These are phyloP conservation scores for Mortierella polycephala DNA, from an alignment of 371 early-diverging fungal genomes.

Conservation along the genomic window DNA sequence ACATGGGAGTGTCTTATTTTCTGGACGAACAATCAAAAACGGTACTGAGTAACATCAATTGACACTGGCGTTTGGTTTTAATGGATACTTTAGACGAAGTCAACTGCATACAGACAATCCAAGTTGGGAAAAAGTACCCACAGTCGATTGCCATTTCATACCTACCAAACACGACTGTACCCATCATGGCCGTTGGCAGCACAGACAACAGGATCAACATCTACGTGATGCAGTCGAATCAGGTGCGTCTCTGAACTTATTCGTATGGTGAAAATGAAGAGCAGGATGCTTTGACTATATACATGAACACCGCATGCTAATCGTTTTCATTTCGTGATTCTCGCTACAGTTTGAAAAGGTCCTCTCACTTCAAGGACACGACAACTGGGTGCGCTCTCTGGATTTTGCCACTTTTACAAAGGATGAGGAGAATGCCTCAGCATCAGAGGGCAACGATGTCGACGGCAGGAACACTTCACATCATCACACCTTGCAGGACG, in stretches of 20 bases:
- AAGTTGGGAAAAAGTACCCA: constrained; percentile 76
- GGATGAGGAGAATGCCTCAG: constrained; percentile 32
- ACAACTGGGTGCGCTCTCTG: constrained; percentile 92
- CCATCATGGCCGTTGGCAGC: constrained; percentile 43
- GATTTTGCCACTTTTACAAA: constrained; percentile 76
- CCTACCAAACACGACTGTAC: constrained; percentile 69
- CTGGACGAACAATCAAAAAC: background rate
- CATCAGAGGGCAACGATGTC: background rate
- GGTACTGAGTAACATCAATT: too few species aligned
- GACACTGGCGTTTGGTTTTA: background rate
- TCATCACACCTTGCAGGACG: constrained; percentile 68
- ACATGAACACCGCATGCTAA: background rate
- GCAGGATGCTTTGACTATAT: background rate
- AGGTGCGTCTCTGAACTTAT: constrained; percentile 12
- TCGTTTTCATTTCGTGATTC: background rate
- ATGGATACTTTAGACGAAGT: constrained; percentile 56
- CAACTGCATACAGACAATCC: constrained; percentile 73
- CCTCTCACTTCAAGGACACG: constrained; percentile 85
- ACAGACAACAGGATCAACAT: constrained; percentile 53
- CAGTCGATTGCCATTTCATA: constrained; percentile 77
- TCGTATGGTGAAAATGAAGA: background rate
- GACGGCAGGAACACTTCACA: constrained; percentile 24
- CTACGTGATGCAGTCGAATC: constrained; percentile 41
- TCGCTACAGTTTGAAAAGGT: constrained; percentile 66
- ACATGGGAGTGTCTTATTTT: too few species aligned